phyloP scores from a whole-genome alignment of 2,329 filamentous ascomycete species.

The Aspergillus brasiliensis region DNA sequence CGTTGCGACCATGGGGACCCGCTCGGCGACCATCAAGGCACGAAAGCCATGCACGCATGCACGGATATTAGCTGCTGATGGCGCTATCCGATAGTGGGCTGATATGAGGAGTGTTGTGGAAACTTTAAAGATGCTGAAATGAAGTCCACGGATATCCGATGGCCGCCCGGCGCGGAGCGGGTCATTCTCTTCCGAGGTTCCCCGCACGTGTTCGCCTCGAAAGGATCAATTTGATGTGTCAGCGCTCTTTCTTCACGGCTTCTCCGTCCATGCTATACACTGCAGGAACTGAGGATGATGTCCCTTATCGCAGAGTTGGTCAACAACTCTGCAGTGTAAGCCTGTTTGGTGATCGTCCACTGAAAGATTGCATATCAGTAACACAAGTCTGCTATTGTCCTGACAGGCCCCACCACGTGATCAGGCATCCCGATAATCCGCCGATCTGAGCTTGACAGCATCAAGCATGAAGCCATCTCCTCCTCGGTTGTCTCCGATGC shows the following conservation, averaged over 20 bases:
- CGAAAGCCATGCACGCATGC: neutral
- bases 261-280: neutral
- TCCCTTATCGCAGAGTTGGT: neutral
- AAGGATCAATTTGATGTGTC: neutral
- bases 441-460: conserved; percentile 7
- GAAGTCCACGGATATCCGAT: neutral
- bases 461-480: conserved; percentile 1
- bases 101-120: neutral
- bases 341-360: too few species aligned
- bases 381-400: neutral
- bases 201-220: neutral
- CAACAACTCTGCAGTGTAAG: too few species aligned
- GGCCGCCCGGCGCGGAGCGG: neutral
- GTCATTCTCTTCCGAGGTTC: neutral
- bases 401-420: neutral
- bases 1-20: neutral
- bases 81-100: neutral
- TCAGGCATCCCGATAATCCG: neutral
- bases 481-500: neutral
- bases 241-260: neutral
- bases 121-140: neutral
- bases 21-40: neutral
- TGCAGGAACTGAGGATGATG: neutral
- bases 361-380: neutral
- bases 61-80: neutral